Conservation (phyloP, 495 filamentous ascomycete genomes). For the Paragyromitra xinjiangensis region DNA sequence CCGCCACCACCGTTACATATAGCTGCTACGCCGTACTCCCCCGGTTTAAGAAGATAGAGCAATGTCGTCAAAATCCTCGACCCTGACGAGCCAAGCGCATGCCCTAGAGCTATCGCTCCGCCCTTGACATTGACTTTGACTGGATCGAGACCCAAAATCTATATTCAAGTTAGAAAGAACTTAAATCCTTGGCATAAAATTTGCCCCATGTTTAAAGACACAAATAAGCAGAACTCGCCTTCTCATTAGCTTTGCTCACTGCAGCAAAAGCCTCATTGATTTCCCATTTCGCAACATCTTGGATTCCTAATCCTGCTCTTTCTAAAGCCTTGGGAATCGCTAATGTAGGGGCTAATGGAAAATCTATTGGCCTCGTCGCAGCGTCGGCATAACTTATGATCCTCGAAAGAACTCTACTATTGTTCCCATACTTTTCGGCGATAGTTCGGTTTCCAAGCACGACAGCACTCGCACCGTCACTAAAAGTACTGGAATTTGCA, state of each 20-base stretch:
- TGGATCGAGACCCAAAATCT: slow-evolving; percentile 80
- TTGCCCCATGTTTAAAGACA: neutral
- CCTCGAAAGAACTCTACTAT: slow-evolving; percentile 79
- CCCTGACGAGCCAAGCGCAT: slow-evolving; percentile 92
- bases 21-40: slow-evolving; percentile 92
- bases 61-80: slow-evolving; percentile 90
- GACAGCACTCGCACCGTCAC: slow-evolving; percentile 92
- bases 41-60: slow-evolving; percentile 86
- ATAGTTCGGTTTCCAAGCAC: slow-evolving; percentile 80
- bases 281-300: slow-evolving; percentile 93
- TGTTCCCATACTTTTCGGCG: slow-evolving; percentile 75
- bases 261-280: slow-evolving; percentile 98
- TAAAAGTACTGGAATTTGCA: slow-evolving; percentile 90
- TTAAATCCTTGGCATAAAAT: neutral
- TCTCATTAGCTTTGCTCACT: slow-evolving; percentile 93
- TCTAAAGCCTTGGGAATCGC: slow-evolving; percentile 90
- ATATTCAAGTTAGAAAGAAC: slow-evolving; percentile 39
- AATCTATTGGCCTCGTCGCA: slow-evolving; percentile 91
- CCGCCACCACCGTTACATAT: slow-evolving; percentile 98
- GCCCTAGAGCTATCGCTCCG: slow-evolving; percentile 92
- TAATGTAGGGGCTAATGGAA: slow-evolving; percentile 90
- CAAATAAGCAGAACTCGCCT: slow-evolving; percentile 64
- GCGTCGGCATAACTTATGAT: slow-evolving; percentile 90
- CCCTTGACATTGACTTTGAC: slow-evolving; percentile 86
- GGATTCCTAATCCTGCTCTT: slow-evolving; percentile 84